Evolutionary conservation across 139 green algal species (phyloP).

Genomic region (Coelastrella sp.): DNA sequence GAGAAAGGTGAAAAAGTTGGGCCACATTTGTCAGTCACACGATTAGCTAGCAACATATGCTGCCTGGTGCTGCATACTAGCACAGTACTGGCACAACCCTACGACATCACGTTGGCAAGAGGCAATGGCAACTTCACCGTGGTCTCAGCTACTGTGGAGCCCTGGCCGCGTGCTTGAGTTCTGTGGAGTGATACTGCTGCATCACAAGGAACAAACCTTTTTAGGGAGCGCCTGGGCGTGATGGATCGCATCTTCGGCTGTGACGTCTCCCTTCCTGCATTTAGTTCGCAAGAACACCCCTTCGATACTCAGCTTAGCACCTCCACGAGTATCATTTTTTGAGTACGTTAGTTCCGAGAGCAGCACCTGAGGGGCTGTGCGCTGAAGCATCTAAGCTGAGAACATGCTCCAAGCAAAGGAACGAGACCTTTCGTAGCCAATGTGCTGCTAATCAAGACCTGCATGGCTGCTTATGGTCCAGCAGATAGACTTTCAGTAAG

Average conservation of each 20-base stretch:
- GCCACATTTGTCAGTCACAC: no score
- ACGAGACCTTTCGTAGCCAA: not conserved
- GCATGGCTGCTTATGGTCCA: not conserved
- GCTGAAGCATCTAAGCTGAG: slow-evolving; percentile 1
- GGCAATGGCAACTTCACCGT: no score
- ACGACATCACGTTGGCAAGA: no score
- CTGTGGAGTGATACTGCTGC: not conserved
- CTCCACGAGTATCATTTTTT: no score
- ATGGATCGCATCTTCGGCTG: slow-evolving; percentile 24
- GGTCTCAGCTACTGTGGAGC: no score
- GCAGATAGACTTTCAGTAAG: no score
- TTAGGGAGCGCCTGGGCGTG: slow-evolving; percentile 21
- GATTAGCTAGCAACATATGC: no score
- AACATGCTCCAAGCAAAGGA: not conserved
- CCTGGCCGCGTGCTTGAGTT: not conserved
- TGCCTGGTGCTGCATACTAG: not conserved
- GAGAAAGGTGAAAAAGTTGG: no score
- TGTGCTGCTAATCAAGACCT: not conserved
- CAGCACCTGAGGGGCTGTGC: not conserved
- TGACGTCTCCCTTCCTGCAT: slow-evolving; percentile 4
- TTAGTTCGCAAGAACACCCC: no score
- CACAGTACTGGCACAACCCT: no score
- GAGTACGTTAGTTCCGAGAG: not conserved
- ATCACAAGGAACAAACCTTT: not conserved
- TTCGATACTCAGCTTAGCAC: no score